These are phyloP conservation scores for Aspergillus brunneoviolaceus DNA, from an alignment of 2,329 filamentous ascomycete genomes.

Conservation along the genomic window DNA sequence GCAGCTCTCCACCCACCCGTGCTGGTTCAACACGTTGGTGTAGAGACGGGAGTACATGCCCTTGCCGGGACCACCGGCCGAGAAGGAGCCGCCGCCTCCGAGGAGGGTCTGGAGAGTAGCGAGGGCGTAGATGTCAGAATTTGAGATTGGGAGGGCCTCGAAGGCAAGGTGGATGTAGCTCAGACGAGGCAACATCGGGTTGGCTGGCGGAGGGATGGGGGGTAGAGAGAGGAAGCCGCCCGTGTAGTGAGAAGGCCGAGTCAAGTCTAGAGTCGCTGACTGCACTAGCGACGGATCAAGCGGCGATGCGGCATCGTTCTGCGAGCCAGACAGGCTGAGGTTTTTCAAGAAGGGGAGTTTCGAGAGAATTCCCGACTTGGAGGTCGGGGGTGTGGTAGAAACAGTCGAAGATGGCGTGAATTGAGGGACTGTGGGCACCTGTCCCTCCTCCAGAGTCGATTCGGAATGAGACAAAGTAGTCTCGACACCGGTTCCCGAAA, in stretches of 20 bases:
- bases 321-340: slow-evolving; percentile 70
- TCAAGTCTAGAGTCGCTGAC: slow-evolving; percentile 56
- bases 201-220: slow-evolving; percentile 71
- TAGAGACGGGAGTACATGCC: slow-evolving; percentile 99
- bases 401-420: slow-evolving; percentile 43
- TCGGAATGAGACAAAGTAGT: slow-evolving; percentile 42
- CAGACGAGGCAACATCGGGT: slow-evolving; percentile 74
- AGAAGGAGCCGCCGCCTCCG: slow-evolving; percentile 94
- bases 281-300: slow-evolving; percentile 49
- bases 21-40: slow-evolving; percentile 95
- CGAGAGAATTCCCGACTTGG: slow-evolving; percentile 67
- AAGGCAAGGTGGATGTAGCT: slow-evolving; percentile 96
- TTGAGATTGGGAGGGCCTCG: slow-evolving; percentile 86
- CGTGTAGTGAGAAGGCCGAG: slow-evolving; percentile 75
- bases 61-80: slow-evolving; percentile 92
- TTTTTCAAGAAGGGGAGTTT: slow-evolving; percentile 90
- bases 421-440: slow-evolving; percentile 37
- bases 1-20: slow-evolving; percentile 96
- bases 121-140: slow-evolving; percentile 91
- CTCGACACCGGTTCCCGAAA: slow-evolving; percentile 60
- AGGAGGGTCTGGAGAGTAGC: slow-evolving; percentile 94
- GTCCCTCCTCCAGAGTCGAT: slow-evolving; percentile 30
- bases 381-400: slow-evolving; percentile 40
- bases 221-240: slow-evolving; percentile 89
- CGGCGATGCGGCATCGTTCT: slow-evolving; percentile 56